Conservation (phyloP, 441 rosid species). For the Gossypium aridum region DNA sequence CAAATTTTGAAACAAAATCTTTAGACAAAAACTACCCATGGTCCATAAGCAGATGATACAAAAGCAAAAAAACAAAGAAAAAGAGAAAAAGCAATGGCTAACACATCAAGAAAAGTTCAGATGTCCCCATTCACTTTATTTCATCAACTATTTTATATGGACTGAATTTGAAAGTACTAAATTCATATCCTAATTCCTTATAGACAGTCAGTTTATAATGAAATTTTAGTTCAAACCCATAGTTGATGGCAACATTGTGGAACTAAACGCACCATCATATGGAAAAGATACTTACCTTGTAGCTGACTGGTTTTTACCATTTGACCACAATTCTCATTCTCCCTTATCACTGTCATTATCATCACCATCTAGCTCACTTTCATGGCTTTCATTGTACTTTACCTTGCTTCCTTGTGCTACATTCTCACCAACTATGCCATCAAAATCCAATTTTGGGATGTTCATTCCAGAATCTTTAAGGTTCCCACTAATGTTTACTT, state of each 20-base stretch:
- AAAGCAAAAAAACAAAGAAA: background rate
- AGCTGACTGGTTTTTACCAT: background rate
- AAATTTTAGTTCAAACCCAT: background rate
- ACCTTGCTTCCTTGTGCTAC: slow-evolving; percentile 12
- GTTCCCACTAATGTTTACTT: slow-evolving; percentile 5
- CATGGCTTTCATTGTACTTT: slow-evolving; percentile 11
- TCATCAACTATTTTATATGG: background rate
- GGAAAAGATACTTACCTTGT: background rate
- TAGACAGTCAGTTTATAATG: background rate
- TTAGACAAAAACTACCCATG: background rate
- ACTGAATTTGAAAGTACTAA: background rate
- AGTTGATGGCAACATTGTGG: background rate
- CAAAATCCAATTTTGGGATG: slow-evolving; percentile 11
- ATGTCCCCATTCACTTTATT: background rate
- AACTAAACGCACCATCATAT: background rate
- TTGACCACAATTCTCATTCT: background rate
- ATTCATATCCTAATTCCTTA: background rate
- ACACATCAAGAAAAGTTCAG: background rate
- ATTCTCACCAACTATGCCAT: background rate
- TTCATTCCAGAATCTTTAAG: slow-evolving; percentile 17
- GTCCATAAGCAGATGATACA: slow-evolving; percentile 6
- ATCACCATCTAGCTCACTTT: slow-evolving; percentile 1
- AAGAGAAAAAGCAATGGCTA: background rate
- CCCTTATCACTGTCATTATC: slow-evolving; percentile 1
- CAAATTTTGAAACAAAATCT: background rate